Evolutionary conservation across 2,329 filamentous ascomycete species (phyloP).

Genomic region (Colletotrichum orbiculare): DNA sequence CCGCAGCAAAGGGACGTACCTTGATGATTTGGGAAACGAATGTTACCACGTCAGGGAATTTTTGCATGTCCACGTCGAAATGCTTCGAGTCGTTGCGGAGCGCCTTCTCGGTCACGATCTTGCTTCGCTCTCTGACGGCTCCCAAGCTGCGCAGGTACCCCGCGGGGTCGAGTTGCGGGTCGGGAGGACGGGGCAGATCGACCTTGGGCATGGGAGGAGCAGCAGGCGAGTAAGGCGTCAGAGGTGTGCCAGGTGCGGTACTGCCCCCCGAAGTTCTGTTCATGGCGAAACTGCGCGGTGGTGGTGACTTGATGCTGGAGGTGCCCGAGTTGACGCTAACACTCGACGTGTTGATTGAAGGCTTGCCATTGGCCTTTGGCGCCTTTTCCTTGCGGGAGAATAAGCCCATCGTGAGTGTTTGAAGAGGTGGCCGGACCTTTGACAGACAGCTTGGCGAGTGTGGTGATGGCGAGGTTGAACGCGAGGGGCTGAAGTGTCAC

Average conservation of each 20-base stretch:
- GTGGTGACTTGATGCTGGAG: conserved; percentile 59
- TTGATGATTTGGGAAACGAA: conserved; percentile 97
- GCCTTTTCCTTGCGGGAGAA: conserved; percentile 67
- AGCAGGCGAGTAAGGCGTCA: conserved; percentile 62
- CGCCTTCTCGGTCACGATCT: conserved; percentile 80
- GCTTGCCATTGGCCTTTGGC: conserved; percentile 51
- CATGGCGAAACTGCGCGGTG: conserved; percentile 47
- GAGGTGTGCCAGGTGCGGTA: conserved; percentile 57
- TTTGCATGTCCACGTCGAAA: conserved; percentile 88
- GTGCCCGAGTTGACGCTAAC: conserved; percentile 63
- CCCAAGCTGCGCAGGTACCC: conserved; percentile 92
- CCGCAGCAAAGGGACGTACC: conserved; percentile 60
- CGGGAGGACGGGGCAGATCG: conserved; percentile 84
- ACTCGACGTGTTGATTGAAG: conserved; percentile 56
- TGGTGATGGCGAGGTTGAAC: no score
- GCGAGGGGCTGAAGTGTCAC: conserved; percentile 16
- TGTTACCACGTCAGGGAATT: conserved; percentile 83
- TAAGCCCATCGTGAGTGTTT: conserved; percentile 60
- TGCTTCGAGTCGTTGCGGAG: conserved; percentile 81
- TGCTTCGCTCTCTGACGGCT: conserved; percentile 84
- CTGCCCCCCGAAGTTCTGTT: conserved; percentile 65
- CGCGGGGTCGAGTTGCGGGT: conserved; percentile 87
- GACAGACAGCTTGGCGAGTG: no score
- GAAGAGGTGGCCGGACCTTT: background rate
- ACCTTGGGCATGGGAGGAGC: conserved; percentile 73